phyloP scores from a whole-genome alignment of 768 basidiomycete genomes.

The Auricularia auricula-judae region DNA sequence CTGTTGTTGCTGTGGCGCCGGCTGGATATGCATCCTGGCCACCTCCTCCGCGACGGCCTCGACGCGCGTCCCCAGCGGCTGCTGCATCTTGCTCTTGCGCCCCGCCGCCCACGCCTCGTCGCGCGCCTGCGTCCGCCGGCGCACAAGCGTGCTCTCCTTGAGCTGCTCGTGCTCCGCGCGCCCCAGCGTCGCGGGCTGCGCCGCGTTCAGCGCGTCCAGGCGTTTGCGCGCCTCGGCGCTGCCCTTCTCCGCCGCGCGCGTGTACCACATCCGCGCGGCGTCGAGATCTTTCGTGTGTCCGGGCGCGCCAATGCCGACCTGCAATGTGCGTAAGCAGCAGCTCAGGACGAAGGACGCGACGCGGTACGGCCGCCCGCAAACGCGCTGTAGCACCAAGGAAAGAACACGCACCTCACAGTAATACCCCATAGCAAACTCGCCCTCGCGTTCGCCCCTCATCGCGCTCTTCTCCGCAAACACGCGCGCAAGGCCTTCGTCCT shows the following conservation, averaged over 20 bases:
- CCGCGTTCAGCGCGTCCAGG: slow-evolving; percentile 52
- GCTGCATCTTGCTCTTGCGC: not conserved
- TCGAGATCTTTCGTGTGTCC: slow-evolving; percentile 39
- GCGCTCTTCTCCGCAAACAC: slow-evolving; percentile 78
- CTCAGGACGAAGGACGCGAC: too few species aligned
- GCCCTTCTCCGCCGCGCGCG: slow-evolving; percentile 63
- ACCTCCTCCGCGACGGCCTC: not conserved
- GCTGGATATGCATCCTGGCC: not conserved
- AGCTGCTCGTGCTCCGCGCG: slow-evolving; percentile 70
- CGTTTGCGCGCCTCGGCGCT: slow-evolving; percentile 74
- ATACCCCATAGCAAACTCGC: slow-evolving; percentile 95
- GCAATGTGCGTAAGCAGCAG: not conserved
- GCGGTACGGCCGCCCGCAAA: too few species aligned
- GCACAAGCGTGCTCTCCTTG: slow-evolving; percentile 69
- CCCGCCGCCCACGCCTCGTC: slow-evolving; percentile 8
- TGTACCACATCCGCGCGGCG: slow-evolving; percentile 71
- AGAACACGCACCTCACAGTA: slow-evolving; percentile 46
- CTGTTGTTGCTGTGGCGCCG: too few species aligned
- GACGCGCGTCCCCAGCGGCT: not conserved
- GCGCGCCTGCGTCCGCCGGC: slow-evolving; percentile 64
- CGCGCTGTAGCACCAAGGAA: too few species aligned
- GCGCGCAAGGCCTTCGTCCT: slow-evolving; percentile 76
- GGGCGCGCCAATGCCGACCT: slow-evolving; percentile 69
- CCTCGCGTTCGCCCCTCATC: slow-evolving; percentile 53
- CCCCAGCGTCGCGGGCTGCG: slow-evolving; percentile 54